Evolutionary conservation across 139 green algal species (phyloP).

Genomic region (Pseudopediastrum boryanum): DNA sequence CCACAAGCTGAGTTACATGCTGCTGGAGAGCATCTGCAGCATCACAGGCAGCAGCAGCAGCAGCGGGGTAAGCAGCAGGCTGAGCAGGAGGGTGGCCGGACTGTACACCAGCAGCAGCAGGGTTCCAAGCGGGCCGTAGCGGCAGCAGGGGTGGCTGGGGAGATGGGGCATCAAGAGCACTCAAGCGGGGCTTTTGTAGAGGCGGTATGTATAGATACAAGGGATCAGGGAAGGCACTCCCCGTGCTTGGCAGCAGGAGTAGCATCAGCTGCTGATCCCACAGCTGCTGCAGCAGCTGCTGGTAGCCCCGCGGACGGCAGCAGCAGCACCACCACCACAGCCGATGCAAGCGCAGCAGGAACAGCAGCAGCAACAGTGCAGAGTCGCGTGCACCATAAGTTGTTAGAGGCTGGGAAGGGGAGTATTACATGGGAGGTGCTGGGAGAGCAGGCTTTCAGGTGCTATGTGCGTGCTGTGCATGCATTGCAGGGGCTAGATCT

Average conservation of each 20-base stretch:
- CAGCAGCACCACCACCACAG: not conserved
- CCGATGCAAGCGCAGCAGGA: not conserved
- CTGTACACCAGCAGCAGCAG: not conserved
- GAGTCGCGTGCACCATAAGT: too few relatives aligned
- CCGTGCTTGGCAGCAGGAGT: not conserved
- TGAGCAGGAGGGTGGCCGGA: constrained; percentile 2
- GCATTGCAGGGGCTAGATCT: constrained; percentile 63
- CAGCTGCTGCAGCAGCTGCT: not conserved
- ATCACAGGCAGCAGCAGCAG: not conserved
- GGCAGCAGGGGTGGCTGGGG: not conserved
- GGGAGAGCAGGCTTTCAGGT: constrained; percentile 64
- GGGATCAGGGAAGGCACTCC: not conserved
- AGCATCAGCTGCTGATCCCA: not conserved
- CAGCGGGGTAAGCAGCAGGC: not conserved
- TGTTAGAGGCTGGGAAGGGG: not conserved
- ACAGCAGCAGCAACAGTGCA: not conserved
- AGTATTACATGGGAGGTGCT: constrained; percentile 3
- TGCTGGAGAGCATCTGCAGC: not conserved
- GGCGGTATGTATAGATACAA: too few relatives aligned
- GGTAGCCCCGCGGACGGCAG: not conserved
- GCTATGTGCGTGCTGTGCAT: constrained; percentile 66
- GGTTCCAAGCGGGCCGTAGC: not conserved
- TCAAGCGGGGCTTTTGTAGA: not conserved
- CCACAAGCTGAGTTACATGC: not conserved
- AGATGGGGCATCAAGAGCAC: not conserved